Evolutionary conservation across 192 early-diverging fungal species (phyloP).

Genomic region (Linnemannia schmuckeri): DNA sequence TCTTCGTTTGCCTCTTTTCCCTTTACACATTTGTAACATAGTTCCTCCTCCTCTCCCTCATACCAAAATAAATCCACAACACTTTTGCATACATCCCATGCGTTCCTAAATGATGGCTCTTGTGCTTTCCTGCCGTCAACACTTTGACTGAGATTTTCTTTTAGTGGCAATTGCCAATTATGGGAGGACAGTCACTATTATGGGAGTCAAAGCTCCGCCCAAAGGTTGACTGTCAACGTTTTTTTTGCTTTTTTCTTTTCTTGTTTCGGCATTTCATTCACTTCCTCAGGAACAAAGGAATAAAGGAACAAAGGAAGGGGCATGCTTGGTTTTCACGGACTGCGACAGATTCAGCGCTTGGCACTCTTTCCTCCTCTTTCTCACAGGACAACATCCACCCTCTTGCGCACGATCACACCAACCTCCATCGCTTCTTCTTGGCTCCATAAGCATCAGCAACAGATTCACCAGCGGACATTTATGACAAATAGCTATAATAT

Average conservation of each 20-base stretch:
- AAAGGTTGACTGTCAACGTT: not conserved
- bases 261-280: not conserved
- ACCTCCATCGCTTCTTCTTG: not conserved
- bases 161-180: not conserved
- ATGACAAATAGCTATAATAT: not conserved
- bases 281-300: not conserved
- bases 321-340: conserved; percentile 22
- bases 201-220: not conserved
- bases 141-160: not conserved
- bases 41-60: not conserved
- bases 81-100: not conserved
- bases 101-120: too few species aligned
- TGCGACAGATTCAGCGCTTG: conserved; percentile 19
- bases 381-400: conserved; percentile 7
- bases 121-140: too few species aligned
- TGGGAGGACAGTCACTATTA: not conserved
- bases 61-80: not conserved
- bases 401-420: conserved; percentile 11
- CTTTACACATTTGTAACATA: conserved; percentile 6
- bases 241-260: not conserved
- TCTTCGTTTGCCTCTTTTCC: not conserved
- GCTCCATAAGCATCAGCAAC: not conserved
- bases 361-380: not conserved
- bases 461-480: not conserved
- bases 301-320: not conserved